A percentile compares a stretch with the other conserved stretches of the same genome.
These are phyloP conservation scores for Candida parachauliodes DNA, from an alignment of 805 yeast species.

Conservation along the genomic window DNA sequence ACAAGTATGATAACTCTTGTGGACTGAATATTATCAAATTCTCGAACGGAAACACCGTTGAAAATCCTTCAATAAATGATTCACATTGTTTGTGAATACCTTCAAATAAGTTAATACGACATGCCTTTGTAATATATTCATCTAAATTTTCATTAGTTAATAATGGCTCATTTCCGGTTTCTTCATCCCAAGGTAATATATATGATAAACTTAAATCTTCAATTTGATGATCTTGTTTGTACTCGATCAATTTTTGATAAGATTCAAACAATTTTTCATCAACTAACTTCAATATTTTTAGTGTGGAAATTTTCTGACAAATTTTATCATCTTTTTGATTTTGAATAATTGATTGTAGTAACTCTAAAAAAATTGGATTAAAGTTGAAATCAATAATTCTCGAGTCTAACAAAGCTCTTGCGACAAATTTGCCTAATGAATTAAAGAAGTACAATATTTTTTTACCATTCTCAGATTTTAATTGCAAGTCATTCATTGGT, in stretches of 20 bases:
- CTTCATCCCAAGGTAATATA: constrained; percentile 73
- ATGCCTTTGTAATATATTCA: constrained; percentile 51
- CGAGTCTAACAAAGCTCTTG: constrained; percentile 83
- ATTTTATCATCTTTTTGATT: neutral
- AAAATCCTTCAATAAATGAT: constrained; percentile 76
- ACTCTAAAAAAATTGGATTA: constrained; percentile 64
- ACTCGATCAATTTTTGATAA: constrained; percentile 45
- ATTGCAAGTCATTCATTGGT: constrained; percentile 42
- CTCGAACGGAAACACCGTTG: constrained; percentile 73
- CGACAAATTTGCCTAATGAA: constrained; percentile 77
- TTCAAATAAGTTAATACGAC: constrained; percentile 53
- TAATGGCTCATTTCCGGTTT: constrained; percentile 48
- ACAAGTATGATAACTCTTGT: constrained; percentile 63
- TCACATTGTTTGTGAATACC: constrained; percentile 67
- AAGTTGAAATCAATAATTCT: constrained; percentile 81
- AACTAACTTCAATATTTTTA: constrained; percentile 44
- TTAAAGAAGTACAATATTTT: constrained; percentile 53
- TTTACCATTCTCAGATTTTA: constrained; percentile 29
- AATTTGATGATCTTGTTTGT: constrained; percentile 41
- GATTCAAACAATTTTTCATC: constrained; percentile 63
- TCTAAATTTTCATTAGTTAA: constrained; percentile 55
- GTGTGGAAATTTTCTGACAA: constrained; percentile 18
- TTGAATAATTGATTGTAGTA: constrained; percentile 41
- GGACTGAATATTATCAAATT: constrained; percentile 72
- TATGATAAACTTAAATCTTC: constrained; percentile 60